Conservation (phyloP, 805 yeast species). For the Ogataea sp. region DNA sequence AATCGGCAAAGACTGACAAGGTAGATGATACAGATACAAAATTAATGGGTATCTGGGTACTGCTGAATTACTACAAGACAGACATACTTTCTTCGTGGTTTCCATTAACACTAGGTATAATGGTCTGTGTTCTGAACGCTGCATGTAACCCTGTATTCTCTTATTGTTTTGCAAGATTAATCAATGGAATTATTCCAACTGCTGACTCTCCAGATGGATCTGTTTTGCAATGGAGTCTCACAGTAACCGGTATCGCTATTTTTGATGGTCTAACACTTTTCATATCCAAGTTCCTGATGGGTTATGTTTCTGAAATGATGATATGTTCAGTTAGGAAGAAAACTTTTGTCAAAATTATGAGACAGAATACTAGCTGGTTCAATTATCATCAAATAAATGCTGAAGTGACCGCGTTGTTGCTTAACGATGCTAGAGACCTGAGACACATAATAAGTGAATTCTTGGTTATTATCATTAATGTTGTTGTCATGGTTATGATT, state of each 20-base stretch:
- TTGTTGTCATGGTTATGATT: slow-evolving; percentile 42
- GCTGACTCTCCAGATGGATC: slow-evolving; percentile 18
- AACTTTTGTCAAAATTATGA: slow-evolving; percentile 40
- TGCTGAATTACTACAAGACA: slow-evolving; percentile 20
- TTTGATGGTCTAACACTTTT: slow-evolving; percentile 55
- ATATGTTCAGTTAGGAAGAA: slow-evolving; percentile 41
- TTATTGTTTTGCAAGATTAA: slow-evolving; percentile 60
- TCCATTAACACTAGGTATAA: slow-evolving; percentile 36
- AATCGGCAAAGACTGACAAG: not conserved
- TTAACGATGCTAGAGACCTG: slow-evolving; percentile 79
- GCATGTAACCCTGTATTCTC: slow-evolving; percentile 71
- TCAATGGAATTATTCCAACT: slow-evolving; percentile 53
- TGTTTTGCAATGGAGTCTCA: slow-evolving; percentile 56
- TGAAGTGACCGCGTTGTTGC: slow-evolving; percentile 54
- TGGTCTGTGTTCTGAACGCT: slow-evolving; percentile 49
- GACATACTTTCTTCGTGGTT: slow-evolving; percentile 7
- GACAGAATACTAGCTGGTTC: slow-evolving; percentile 50
- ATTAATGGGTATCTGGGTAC: slow-evolving; percentile 18
- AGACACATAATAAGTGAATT: slow-evolving; percentile 58
- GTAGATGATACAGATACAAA: slow-evolving; percentile 8
- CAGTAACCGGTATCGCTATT: slow-evolving; percentile 54
- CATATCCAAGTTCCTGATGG: slow-evolving; percentile 39
- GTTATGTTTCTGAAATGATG: slow-evolving; percentile 63
- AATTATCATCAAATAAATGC: slow-evolving; percentile 34
- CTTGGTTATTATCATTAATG: slow-evolving; percentile 43